Evolutionary conservation across 2,329 filamentous ascomycete genomes (phyloP), one percentile per base, ranked within the genome.

Genomic region (Fusarium sp.): DNA sequence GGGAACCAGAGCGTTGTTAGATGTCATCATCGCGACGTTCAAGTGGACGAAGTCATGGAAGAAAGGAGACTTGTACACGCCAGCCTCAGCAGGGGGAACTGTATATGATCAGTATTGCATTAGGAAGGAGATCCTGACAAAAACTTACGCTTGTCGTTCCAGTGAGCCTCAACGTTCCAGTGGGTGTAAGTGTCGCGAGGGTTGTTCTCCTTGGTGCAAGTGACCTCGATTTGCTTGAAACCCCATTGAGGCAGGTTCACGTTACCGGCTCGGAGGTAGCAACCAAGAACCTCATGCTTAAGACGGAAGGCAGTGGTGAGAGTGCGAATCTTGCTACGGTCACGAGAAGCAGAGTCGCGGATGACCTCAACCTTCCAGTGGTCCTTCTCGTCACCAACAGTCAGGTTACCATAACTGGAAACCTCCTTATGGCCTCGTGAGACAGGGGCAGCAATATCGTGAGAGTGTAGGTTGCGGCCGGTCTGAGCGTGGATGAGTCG

Each of bases 1-100:
- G 6, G 96, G 96, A 21, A 99, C 93, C 47, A 99, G 89, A 25
- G 96, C 96, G 78, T 99, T 99, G 87, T 99, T 99, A 41, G 96
- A 98, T 5, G 96, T 99, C 95, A 98, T 98, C 96, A 99, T 99
- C 68, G 96, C 96, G 67, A 99, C 96, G 79, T 99, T 99, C 66
- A 98, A 85, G 80, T 99, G 96, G 69, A 99, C 91, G 77, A 99
- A 99, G 81, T 99, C 96, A 78, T 97, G 94, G 77, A 97, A 86
- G 87, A 99, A 99, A 4, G 97, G 96, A 37, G 95, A 98, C 83
- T 93, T 97, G 85, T 98, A 99, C 59, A 93, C 91, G 75, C 92
- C 93, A 57, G 96, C 93, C 80, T 98, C 92, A 74, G 92, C 92
- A 68, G 93, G 89, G 41, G 96, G 95, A 27, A 98, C 93, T 96